Percentiles rank a stretch among this genome's conserved stretches.
phyloP scores from a whole-genome alignment of 495 filamentous ascomycete species.

The Pseudotulostoma volvatum region DNA sequence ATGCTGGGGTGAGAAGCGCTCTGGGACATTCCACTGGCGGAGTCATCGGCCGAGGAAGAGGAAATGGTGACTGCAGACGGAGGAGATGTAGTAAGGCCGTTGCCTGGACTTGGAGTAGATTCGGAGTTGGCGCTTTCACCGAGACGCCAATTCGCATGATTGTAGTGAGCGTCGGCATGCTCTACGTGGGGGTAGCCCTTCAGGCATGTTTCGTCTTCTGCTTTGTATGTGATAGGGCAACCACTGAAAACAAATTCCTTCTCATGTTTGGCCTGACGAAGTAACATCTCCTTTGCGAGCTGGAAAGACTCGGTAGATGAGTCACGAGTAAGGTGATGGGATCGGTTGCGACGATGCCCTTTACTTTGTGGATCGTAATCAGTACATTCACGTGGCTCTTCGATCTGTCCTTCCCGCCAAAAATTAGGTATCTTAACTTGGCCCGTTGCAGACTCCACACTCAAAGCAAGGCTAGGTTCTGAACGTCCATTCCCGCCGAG shows the following conservation, averaged over 20 bases:
- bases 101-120: no score
- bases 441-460: slow-evolving; percentile 44
- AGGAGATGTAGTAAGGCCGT: slow-evolving; percentile 34
- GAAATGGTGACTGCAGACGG: slow-evolving; percentile 37
- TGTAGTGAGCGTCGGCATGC: no score
- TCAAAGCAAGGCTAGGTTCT: slow-evolving; percentile 46
- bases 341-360: slow-evolving; percentile 22
- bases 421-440: slow-evolving; percentile 36
- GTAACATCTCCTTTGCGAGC: slow-evolving; percentile 24
- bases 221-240: slow-evolving; percentile 6
- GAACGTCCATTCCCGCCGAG: slow-evolving; percentile 45
- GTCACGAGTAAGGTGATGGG: slow-evolving; percentile 21
- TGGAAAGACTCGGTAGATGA: slow-evolving; percentile 30
- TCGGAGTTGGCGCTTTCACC: no score
- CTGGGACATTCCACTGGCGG: slow-evolving; percentile 40
- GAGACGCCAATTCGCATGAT: no score
- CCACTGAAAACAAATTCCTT: slow-evolving; percentile 17
- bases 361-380: no score
- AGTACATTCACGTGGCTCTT: no score
- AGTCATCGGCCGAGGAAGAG: slow-evolving; percentile 34
- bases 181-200: no score
- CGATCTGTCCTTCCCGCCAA: slow-evolving; percentile 22
- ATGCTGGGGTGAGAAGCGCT: slow-evolving; percentile 61
- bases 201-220: slow-evolving; percentile 19
- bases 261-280: slow-evolving; percentile 17